Base-by-base conservation (phyloP, 2,329 filamentous ascomycete species). In the Pleomassaria siparia region DNA sequence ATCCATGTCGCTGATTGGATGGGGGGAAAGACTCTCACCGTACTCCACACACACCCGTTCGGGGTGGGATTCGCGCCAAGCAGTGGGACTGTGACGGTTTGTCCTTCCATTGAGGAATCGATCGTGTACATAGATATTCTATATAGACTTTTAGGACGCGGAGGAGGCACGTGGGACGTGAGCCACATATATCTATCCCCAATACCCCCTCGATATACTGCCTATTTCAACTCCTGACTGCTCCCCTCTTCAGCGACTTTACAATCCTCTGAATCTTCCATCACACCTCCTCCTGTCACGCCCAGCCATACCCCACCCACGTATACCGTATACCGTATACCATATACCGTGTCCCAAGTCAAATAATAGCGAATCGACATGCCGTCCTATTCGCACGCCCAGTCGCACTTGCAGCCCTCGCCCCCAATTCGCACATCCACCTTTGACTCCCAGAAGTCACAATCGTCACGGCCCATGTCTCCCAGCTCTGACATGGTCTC, bases 401-500 rank as follows among this genome's bases (percentile, higher is more conserved):
- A 26, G 20, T 18, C 37, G 25, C 54, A 51, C 40, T 67, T 65
- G 47, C 59, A 68, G 44, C 58, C 60, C 41, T 58, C 59, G 21
- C 60, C 55, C 10, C 67, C 67, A 8, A 54, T 64, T 36, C 64
- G 67, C 40, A 64, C 64, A 29, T 57, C 58, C 13, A 68, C 66
- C 20, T 41, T 50, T 29, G 58, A 54, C 46, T 70, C 66, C 7
- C 56, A 63, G 30, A 61, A 56, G 32, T 63, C 60, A 3, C 53
- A 55, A 10, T 62, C 62, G 3, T 63, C 63, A 1, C 60, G 56
- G 13, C 47, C 58, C 22, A 43, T 58, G 26, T 65, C 64, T 22
- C 59, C 62, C 12, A 37, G 28, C 12, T 46, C 50, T 12, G 51
- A 55, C 24, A 49, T 46, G 36, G 36, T 46, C 32, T 66, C 60